A percentile compares a stretch with the other conserved stretches of the same genome.
Evolutionary conservation across 1,284 basidiomycete species (phyloP).

Genomic region (Leccinum holopus): DNA sequence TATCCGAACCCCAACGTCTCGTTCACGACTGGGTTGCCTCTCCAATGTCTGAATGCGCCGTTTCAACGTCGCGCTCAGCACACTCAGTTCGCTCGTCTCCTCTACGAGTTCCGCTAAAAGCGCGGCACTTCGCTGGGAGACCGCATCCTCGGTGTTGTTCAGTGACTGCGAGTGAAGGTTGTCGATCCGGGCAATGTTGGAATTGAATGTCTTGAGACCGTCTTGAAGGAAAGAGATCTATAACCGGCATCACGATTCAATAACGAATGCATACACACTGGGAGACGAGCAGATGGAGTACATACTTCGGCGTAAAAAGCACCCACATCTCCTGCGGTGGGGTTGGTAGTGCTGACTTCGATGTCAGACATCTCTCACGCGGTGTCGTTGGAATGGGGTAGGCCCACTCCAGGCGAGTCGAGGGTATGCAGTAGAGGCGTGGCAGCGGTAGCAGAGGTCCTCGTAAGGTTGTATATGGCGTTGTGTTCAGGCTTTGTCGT

Average conservation of each 20-base stretch:
- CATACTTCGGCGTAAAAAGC: background rate
- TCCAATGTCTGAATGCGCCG: slow-evolving; percentile 78
- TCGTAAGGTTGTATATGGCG: too few species aligned
- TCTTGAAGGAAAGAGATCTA: background rate
- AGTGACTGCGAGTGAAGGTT: slow-evolving; percentile 48
- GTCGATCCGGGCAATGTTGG: background rate
- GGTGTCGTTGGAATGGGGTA: background rate
- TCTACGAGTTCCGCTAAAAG: background rate
- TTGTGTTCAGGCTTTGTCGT: too few species aligned
- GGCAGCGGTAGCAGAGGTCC: too few species aligned
- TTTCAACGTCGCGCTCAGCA: background rate
- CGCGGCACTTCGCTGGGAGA: background rate
- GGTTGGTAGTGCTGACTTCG: background rate
- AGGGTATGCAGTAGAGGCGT: too few species aligned
- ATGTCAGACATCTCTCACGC: background rate
- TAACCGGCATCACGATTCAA: background rate
- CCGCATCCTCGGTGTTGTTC: slow-evolving; percentile 74
- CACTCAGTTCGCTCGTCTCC: background rate
- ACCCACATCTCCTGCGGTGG: background rate
- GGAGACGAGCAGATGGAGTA: background rate
- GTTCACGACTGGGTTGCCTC: slow-evolving; percentile 65
- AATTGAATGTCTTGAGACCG: background rate
- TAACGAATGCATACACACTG: too few species aligned
- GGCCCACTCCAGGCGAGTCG: too few species aligned
- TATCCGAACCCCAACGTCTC: slow-evolving; percentile 80